Evolutionary conservation across 441 rosid genomes (phyloP), one percentile per base, ranked within the genome.

Genomic region (Erodium moschatum): DNA sequence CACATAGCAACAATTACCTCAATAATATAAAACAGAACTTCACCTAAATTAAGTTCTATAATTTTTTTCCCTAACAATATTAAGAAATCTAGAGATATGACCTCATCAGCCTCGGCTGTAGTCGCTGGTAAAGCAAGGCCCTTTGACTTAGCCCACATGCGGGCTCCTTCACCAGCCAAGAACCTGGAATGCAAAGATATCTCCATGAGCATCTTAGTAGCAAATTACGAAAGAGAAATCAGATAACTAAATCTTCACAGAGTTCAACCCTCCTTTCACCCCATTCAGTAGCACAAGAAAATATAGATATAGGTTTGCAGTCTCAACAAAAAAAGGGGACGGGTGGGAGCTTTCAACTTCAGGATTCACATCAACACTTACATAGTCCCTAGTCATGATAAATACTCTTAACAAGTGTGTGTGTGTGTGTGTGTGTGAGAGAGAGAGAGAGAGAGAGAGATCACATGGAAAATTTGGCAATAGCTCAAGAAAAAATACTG

Each of bases 151-250:
- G 87, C 96, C 97, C 97, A 93, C 69, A 69, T 42, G 40, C 80
- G 78, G 24, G 98, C 96, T 73, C 97, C 97, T 83, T 90, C 98
- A 70, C 98, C 96, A 56, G 77, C 98, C 84, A 92, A 85, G 78
- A 92, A 85, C 93, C 97, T 89, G 73, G 67, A 13, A n/a, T 44
- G 50, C n/a, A 44, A 44, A 44, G 50, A 11, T 44, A 10, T 44
- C 50, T 44, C 50, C 50, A 44, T 44, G 50, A 44, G 50, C 8
- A 44, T 10, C 50, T 44, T 44, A 12, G 48, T 42, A 42, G 48
- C 48, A 42, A 42, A 44, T 44, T 10, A 44, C 50, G 11, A 10
- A 11, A 44, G 50, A 44, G n/a, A 44, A 44, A 44, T 44, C 7
- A 44, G n/a, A 44, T 44, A 10, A 44, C 12, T 10, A 44, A 44